Evolutionary conservation across 2,329 filamentous ascomycete species (phyloP).

Genomic region (Colletotrichum incanum): DNA sequence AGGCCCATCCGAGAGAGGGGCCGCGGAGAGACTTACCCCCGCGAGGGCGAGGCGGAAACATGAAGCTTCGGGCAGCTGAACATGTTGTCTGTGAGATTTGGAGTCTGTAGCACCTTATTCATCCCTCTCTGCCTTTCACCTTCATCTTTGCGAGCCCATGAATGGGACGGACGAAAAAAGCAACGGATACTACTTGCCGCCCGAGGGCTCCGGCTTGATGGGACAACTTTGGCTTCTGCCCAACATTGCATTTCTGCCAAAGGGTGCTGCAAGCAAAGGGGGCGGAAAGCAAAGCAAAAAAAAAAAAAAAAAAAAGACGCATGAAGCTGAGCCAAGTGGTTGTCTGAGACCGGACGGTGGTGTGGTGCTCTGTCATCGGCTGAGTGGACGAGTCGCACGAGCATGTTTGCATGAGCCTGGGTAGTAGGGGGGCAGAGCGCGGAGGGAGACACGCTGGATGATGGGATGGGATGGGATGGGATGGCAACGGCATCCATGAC

Average conservation of each 20-base stretch:
- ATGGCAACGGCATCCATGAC: constrained; percentile 27
- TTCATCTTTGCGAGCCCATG: constrained; percentile 7
- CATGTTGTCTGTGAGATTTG: constrained; percentile 5
- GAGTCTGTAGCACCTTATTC: constrained; percentile 25
- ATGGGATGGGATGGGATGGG: constrained; percentile 25
- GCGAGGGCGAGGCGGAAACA: constrained; percentile 1
- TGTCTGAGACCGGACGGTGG: constrained; percentile 27
- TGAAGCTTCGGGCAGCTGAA: constrained; percentile 25
- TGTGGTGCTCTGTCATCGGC: constrained; percentile 38
- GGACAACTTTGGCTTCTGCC: not conserved
- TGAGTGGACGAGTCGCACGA: constrained; percentile 26
- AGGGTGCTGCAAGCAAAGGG: constrained; percentile 15
- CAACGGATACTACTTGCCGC: constrained; percentile 22
- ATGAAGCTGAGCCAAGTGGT: constrained; percentile 36
- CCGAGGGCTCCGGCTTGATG: constrained; percentile 19
- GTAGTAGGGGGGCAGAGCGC: not conserved
- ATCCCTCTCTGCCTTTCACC: constrained; percentile 3
- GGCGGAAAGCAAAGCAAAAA: not conserved
- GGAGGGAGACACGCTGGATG: constrained; percentile 13
- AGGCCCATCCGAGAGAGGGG: constrained; percentile 27
- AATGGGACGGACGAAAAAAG: constrained; percentile 34
- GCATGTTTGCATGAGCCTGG: constrained; percentile 34
- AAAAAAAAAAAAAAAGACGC: not conserved
- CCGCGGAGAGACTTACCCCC: constrained; percentile 9
- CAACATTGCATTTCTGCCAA: constrained; percentile 11